Evolutionary conservation across 2,329 filamentous ascomycete genomes (phyloP).

Genomic region (Curvularia lunata): DNA sequence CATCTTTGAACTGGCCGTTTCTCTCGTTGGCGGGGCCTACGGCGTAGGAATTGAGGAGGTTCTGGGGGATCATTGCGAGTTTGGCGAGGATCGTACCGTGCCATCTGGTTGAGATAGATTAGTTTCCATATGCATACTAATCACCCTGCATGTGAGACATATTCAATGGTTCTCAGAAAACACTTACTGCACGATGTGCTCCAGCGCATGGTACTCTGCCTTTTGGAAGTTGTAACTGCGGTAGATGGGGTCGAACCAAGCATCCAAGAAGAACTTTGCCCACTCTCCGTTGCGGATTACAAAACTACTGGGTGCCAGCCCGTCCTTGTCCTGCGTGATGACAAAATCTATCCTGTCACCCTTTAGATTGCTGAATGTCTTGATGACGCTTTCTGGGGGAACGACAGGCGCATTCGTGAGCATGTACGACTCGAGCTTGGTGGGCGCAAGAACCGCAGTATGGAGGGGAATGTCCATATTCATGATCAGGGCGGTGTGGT

Average conservation of each 20-base stretch:
- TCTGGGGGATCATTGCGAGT: slow-evolving; percentile 87
- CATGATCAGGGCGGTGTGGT: slow-evolving; percentile 87
- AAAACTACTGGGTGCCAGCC: slow-evolving; percentile 78
- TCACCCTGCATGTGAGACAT: background rate
- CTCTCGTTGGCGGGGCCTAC: slow-evolving; percentile 36
- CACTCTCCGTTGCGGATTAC: slow-evolving; percentile 84
- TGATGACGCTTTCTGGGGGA: slow-evolving; percentile 95
- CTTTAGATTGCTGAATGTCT: slow-evolving; percentile 84
- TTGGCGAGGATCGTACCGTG: slow-evolving; percentile 94
- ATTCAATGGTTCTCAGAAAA: background rate
- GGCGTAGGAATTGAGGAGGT: slow-evolving; percentile 79
- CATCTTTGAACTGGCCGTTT: slow-evolving; percentile 73
- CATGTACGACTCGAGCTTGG: slow-evolving; percentile 77
- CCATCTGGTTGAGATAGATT: slow-evolving; percentile 68
- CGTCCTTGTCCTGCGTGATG: slow-evolving; percentile 82
- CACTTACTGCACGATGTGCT: slow-evolving; percentile 59
- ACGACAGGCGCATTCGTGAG: slow-evolving; percentile 85
- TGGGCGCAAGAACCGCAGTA: slow-evolving; percentile 70
- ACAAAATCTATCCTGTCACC: slow-evolving; percentile 80
- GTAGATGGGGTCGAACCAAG: slow-evolving; percentile 96
- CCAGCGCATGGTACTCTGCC: slow-evolving; percentile 88
- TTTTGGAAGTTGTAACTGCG: slow-evolving; percentile 96
- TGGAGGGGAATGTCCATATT: slow-evolving; percentile 74
- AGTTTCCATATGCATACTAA: background rate
- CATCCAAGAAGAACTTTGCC: slow-evolving; percentile 90